phyloP scores from a whole-genome alignment of 805 yeast genomes.

The Wickerhamiella cacticola region DNA sequence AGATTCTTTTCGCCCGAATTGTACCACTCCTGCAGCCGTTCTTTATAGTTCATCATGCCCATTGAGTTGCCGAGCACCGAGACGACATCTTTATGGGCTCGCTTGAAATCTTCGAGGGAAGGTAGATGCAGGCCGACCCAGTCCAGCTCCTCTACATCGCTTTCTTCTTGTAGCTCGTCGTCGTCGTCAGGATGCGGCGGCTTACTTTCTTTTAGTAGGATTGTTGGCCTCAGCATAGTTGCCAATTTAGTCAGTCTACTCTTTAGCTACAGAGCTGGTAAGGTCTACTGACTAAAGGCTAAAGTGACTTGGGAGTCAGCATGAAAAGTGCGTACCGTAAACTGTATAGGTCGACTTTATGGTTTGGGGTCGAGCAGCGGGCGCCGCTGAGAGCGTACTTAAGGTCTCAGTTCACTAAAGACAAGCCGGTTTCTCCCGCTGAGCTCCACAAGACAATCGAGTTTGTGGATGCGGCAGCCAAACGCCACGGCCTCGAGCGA shows the following conservation, averaged over 20 bases:
- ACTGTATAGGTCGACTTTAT: background rate
- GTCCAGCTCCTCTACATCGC: slow-evolving; percentile 2
- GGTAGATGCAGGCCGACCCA: slow-evolving; percentile 7
- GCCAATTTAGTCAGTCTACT: background rate
- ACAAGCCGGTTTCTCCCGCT: background rate
- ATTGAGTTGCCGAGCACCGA: slow-evolving; percentile 4
- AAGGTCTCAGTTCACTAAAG: background rate
- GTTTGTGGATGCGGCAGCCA: slow-evolving; percentile 21
- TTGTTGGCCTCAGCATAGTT: slow-evolving; percentile 1
- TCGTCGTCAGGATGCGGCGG: background rate
- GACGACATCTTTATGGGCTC: slow-evolving; percentile 2
- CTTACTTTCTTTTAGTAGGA: background rate
- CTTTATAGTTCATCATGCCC: slow-evolving; percentile 3
- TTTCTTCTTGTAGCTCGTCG: background rate
- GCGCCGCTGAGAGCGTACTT: slow-evolving; percentile 1
- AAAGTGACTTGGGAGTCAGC: no score
- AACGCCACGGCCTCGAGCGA: slow-evolving; percentile 20
- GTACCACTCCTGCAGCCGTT: slow-evolving; percentile 10
- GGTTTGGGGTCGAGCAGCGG: slow-evolving; percentile 5
- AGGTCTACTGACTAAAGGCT: no score
- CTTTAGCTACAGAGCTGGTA: no score
- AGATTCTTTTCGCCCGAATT: background rate
- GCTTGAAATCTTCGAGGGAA: slow-evolving; percentile 2
- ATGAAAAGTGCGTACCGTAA: slow-evolving; percentile 4
- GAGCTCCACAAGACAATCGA: slow-evolving; percentile 17